Conservation (phyloP, 2,329 filamentous ascomycete species). For the Aspergillus viridinutans region DNA sequence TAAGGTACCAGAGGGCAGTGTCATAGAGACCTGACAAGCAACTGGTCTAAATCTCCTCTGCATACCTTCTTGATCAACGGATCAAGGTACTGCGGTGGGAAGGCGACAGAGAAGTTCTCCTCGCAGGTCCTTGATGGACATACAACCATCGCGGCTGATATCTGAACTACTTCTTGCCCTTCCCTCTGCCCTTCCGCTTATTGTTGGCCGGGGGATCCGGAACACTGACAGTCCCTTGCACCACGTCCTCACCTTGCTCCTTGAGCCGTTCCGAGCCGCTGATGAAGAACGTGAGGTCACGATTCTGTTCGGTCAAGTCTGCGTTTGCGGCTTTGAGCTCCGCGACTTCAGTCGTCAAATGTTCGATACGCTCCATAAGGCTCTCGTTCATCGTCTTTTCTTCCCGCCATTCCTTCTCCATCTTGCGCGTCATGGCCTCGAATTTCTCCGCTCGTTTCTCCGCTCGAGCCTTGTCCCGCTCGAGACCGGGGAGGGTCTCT, state of each 20-base stretch:
- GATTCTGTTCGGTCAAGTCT: slow-evolving; percentile 79
- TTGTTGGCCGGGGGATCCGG: slow-evolving; percentile 49
- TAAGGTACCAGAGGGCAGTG: background rate
- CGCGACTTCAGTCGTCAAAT: slow-evolving; percentile 57
- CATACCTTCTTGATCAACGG: background rate
- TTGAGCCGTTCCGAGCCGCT: slow-evolving; percentile 75
- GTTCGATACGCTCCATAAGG: slow-evolving; percentile 71
- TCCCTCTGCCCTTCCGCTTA: slow-evolving; percentile 43
- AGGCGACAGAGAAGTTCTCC: background rate
- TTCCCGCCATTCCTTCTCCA: slow-evolving; percentile 74
- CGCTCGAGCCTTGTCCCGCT: slow-evolving; percentile 68
- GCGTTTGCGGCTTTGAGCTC: slow-evolving; percentile 58
- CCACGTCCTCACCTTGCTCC: slow-evolving; percentile 67
- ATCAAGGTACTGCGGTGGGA: background rate
- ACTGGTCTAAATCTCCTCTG: background rate
- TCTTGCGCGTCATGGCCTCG: slow-evolving; percentile 67
- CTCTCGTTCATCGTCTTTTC: slow-evolving; percentile 81
- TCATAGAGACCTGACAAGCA: background rate
- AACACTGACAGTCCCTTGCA: slow-evolving; percentile 66
- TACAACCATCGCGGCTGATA: background rate
- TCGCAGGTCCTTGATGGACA: background rate
- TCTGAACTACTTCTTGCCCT: slow-evolving; percentile 8
- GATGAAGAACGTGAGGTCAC: slow-evolving; percentile 83
- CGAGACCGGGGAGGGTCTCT: slow-evolving; percentile 62
- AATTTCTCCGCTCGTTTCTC: slow-evolving; percentile 66